Conservation (phyloP, 2,329 filamentous ascomycete species). For the Ilyonectria robusta region DNA sequence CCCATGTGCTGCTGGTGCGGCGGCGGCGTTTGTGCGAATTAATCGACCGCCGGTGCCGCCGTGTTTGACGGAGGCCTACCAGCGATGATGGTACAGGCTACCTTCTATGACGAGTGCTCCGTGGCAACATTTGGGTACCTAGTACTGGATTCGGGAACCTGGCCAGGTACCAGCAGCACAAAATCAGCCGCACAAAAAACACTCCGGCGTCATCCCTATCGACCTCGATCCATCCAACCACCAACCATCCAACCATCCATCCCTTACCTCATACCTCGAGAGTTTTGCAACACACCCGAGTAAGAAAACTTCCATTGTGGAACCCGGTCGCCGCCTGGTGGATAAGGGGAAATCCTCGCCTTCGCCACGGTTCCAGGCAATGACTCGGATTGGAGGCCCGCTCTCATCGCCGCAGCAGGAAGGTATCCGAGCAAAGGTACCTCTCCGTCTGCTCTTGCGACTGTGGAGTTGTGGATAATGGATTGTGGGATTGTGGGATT, state of each 20-base stretch:
- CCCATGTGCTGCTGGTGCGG: conserved; percentile 32
- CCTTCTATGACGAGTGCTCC: background rate
- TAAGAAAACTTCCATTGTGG: conserved; percentile 33
- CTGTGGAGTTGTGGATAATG: conserved; percentile 10
- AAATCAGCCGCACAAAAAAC: conserved; percentile 16
- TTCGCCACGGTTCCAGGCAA: conserved; percentile 40
- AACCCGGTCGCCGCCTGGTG: conserved; percentile 40
- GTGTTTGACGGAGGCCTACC: conserved; percentile 24
- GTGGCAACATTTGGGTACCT: conserved; percentile 17
- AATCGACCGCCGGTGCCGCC: conserved; percentile 44
- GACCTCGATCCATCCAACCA: conserved; percentile 2
- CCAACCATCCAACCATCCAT: conserved; percentile 17
- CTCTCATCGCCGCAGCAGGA: conserved; percentile 35
- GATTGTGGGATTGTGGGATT: background rate
- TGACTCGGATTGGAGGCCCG: conserved; percentile 44
- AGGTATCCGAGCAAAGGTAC: conserved; percentile 19
- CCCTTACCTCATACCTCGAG: conserved; percentile 44
- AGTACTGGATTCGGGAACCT: conserved; percentile 25
- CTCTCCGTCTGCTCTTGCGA: background rate
- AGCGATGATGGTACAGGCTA: conserved; percentile 32
- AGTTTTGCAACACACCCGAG: conserved; percentile 35
- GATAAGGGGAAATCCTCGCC: conserved; percentile 40
- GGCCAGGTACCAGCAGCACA: conserved; percentile 31
- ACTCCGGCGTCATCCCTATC: conserved; percentile 38
- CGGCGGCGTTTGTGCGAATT: conserved; percentile 41